Conservation (phyloP, 148 eudicot genomes). For the Salicornia ramosissima region DNA sequence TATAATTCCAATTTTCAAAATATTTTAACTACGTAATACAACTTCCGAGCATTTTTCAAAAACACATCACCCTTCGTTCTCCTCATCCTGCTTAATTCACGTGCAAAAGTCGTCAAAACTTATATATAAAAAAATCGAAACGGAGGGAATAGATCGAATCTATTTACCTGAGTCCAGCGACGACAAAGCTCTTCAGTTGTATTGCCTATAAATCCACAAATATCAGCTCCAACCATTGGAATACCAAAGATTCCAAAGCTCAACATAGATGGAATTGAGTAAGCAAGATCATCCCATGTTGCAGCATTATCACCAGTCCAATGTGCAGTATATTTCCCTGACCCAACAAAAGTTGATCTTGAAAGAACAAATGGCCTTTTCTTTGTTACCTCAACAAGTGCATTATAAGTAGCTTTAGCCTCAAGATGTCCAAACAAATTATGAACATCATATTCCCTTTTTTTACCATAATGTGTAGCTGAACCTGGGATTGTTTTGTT, state of each 20-base stretch:
- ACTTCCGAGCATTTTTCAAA: too few species aligned
- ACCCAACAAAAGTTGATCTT: slow-evolving; percentile 81
- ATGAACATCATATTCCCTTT: slow-evolving; percentile 60
- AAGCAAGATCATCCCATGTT: slow-evolving; percentile 69
- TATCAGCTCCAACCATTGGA: slow-evolving; percentile 96
- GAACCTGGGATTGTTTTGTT: slow-evolving; percentile 58
- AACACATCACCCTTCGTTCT: too few species aligned
- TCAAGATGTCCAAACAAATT: slow-evolving; percentile 67
- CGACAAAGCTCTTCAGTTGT: slow-evolving; percentile 86
- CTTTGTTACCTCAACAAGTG: slow-evolving; percentile 39
- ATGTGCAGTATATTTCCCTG: slow-evolving; percentile 80
- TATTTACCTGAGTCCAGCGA: slow-evolving; percentile 74
- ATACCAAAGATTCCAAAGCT: slow-evolving; percentile 71
- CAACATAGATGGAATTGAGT: slow-evolving; percentile 63
- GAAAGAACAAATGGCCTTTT: slow-evolving; percentile 66
- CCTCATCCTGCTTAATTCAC: too few species aligned
- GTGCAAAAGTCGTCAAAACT: too few species aligned
- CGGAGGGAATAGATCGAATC: too few species aligned
- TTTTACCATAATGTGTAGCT: slow-evolving; percentile 43
- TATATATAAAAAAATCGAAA: too few species aligned
- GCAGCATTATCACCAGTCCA: slow-evolving; percentile 97
- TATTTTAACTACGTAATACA: too few species aligned
- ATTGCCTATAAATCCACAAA: slow-evolving; percentile 65
- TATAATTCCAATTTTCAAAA: too few species aligned
- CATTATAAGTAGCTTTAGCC: slow-evolving; percentile 51